Percentiles rank a stretch among this genome's conserved stretches.
These are phyloP conservation scores for Quercus lobata DNA, from an alignment of 331 rosid genomes.

Conservation along the genomic window DNA sequence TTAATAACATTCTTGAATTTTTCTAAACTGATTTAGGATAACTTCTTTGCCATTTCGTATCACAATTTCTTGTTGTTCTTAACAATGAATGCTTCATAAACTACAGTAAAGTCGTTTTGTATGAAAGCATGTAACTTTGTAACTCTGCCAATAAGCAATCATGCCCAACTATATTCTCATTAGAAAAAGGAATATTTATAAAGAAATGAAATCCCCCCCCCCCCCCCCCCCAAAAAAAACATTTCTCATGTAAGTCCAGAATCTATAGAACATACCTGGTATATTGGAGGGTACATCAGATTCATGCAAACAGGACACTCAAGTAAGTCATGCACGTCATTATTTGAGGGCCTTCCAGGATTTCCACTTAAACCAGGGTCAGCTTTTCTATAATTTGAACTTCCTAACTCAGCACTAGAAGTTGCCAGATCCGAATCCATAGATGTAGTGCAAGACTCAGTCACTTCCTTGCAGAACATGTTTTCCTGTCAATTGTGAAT, in stretches of 20 bases:
- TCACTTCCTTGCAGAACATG: conserved; percentile 33
- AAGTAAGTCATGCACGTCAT: conserved; percentile 45
- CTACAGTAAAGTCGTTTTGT: background rate
- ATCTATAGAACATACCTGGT: conserved; percentile 36
- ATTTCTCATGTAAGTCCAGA: background rate
- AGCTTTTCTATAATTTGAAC: conserved; percentile 25
- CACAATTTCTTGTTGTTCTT: background rate
- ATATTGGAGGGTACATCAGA: conserved; percentile 55
- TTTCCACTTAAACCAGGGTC: conserved; percentile 22
- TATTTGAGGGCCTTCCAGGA: conserved; percentile 24
- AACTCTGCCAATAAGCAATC: background rate
- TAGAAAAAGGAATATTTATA: background rate
- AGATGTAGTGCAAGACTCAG: conserved; percentile 20
- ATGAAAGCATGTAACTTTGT: background rate
- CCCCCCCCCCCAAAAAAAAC: too few species aligned
- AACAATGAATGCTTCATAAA: background rate
- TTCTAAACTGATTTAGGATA: background rate
- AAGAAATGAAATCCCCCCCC: background rate
- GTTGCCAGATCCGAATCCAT: conserved; percentile 31
- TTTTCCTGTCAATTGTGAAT: conserved; percentile 14
- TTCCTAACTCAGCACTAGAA: conserved; percentile 30
- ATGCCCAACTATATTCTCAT: background rate
- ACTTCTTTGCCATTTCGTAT: background rate
- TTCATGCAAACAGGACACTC: conserved; percentile 62
- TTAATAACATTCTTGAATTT: background rate